Percentiles rank a stretch among this genome's conserved stretches.
phyloP scores from a whole-genome alignment of 2,329 filamentous ascomycete genomes.

The Tolypocladium ophioglossoides region DNA sequence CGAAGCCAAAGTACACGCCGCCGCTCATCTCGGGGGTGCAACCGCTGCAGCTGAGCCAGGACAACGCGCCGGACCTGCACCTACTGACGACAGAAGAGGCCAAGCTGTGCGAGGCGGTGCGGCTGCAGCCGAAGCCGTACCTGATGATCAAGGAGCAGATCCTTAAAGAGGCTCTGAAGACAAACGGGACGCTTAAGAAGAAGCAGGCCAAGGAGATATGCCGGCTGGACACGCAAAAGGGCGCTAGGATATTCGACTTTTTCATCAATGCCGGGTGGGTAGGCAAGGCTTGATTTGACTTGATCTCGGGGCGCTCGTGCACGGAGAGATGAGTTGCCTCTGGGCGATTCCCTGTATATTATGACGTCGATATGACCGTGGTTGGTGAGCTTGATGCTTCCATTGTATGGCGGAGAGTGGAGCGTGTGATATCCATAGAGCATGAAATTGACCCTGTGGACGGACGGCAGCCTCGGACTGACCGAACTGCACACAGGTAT shows the following conservation, averaged over 20 bases:
- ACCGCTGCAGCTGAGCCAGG: constrained; percentile 59
- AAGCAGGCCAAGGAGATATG: constrained; percentile 86
- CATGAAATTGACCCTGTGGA: no score
- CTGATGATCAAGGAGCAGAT: constrained; percentile 88
- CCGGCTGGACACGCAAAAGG: constrained; percentile 73
- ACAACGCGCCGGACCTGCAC: constrained; percentile 73
- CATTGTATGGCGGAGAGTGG: not conserved
- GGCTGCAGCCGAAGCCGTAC: constrained; percentile 89
- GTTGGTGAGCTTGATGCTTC: not conserved
- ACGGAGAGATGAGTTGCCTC: not conserved
- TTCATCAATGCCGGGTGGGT: constrained; percentile 91
- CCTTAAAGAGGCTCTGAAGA: constrained; percentile 82
- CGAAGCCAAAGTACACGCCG: constrained; percentile 39
- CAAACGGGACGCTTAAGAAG: constrained; percentile 82
- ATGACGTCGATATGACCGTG: not conserved
- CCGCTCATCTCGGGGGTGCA: constrained; percentile 50
- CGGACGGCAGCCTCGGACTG: no score
- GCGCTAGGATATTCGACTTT: constrained; percentile 83
- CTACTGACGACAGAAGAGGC: constrained; percentile 75
- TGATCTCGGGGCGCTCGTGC: not conserved
- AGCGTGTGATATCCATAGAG: no score
- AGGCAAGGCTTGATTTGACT: constrained; percentile 54
- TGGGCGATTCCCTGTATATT: not conserved
- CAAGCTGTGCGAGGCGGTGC: constrained; percentile 74
- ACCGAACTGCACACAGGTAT: no score